Conservation (phyloP, 106 monocot species). For the Acorus gramineus region DNA sequence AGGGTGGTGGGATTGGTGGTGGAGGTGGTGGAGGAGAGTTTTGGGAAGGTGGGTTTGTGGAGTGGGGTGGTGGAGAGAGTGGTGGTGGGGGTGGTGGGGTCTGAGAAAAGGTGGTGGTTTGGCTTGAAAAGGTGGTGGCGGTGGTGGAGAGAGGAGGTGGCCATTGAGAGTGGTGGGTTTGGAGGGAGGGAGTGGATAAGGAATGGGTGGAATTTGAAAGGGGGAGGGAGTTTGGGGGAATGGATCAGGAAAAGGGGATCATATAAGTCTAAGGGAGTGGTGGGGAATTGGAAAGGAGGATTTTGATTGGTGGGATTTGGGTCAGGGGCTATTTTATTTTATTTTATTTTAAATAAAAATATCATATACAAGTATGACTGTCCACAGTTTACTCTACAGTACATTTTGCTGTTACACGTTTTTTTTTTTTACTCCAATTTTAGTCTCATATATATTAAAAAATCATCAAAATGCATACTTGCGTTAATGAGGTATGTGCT, state of each 20-base stretch:
- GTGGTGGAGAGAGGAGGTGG: constrained; percentile 35
- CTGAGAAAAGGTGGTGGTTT: constrained; percentile 25
- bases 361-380: too few relatives aligned
- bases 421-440: too few relatives aligned
- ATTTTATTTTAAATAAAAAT: too few relatives aligned
- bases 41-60: neutral
- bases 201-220: constrained; percentile 1
- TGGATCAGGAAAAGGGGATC: neutral
- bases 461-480: too few relatives aligned
- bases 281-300: neutral
- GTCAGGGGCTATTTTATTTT: neutral
- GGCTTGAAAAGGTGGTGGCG: constrained; percentile 17
- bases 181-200: neutral
- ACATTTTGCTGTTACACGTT: too few relatives aligned
- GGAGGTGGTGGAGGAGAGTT: constrained; percentile 15
- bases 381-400: too few relatives aligned
- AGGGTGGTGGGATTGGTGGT: constrained; percentile 31
- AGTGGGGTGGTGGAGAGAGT: constrained; percentile 4
- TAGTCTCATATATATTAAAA: too few relatives aligned
- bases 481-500: too few relatives aligned
- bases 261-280: constrained; percentile 2
- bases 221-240: neutral
- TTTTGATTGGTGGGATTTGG: constrained; percentile 13
- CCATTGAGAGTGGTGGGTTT: neutral
- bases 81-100: constrained; percentile 15